Conservation (phyloP, 1,284 basidiomycete species). For the Tilletia indica region DNA sequence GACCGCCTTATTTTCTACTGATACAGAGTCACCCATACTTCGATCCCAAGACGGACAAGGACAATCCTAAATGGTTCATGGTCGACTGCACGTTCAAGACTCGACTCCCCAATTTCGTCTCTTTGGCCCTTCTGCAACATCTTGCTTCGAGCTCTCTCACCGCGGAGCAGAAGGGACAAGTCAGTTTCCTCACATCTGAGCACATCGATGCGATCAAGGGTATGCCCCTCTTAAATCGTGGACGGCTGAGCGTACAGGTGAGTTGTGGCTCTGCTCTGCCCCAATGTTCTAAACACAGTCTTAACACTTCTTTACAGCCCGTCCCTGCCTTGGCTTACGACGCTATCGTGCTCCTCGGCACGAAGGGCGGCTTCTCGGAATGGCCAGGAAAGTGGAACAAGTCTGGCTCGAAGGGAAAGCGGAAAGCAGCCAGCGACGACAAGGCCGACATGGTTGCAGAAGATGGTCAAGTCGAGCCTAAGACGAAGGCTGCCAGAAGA, state of each 20-base stretch:
- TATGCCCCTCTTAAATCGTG: slow-evolving; percentile 80
- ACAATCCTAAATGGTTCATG: slow-evolving; percentile 86
- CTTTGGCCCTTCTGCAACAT: slow-evolving; percentile 71
- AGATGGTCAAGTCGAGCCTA: no score
- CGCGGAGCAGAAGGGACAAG: slow-evolving; percentile 64
- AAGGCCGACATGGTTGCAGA: no score
- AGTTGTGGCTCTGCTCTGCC: background rate
- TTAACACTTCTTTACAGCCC: slow-evolving; percentile 61
- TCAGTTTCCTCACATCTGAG: slow-evolving; percentile 49
- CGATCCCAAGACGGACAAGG: slow-evolving; percentile 76
- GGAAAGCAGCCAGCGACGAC: background rate
- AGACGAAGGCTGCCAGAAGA: no score
- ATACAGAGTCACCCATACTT: slow-evolving; percentile 75
- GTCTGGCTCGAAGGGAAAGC: background rate
- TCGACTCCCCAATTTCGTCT: slow-evolving; percentile 72
- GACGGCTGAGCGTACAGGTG: slow-evolving; percentile 72
- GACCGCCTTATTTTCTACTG: slow-evolving; percentile 11
- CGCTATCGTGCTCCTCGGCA: slow-evolving; percentile 67
- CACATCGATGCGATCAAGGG: slow-evolving; percentile 59
- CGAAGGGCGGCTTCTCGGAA: slow-evolving; percentile 64
- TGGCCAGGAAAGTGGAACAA: slow-evolving; percentile 48
- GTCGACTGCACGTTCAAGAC: slow-evolving; percentile 70
- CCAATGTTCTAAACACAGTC: background rate
- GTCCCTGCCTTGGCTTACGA: slow-evolving; percentile 72
- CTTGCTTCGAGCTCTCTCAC: slow-evolving; percentile 62